Base-by-base conservation (phyloP, 352 stramenopile genomes). In the Aphanomyces astaci region DNA sequence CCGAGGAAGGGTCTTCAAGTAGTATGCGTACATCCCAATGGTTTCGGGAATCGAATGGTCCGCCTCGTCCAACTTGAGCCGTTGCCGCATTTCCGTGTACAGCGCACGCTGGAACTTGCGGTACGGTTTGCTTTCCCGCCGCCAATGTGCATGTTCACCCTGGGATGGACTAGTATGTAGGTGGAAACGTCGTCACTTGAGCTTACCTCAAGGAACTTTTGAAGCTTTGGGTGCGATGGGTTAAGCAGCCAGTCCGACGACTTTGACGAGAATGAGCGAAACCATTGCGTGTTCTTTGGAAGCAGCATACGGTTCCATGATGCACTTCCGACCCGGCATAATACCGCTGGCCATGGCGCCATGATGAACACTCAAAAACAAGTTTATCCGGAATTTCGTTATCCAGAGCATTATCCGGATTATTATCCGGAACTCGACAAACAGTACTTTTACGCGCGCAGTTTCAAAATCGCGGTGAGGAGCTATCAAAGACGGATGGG, bases 1-100 rank as follows among this genome's bases (percentile, higher is more conserved):
- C 1, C 79, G 68, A 0, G 80, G 74, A 3, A 71, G 60, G 63
- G 92, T 81, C 5, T 74, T 74, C 71, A 88, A 84, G 66, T 82
- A 91, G 69, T 94, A 94, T 36, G 90, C 80, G 63, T 78, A 90
- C 11, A 72, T 66, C 49, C 86, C 84, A 49, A 94, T 89, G 62
- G 78, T 77, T 64, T 94, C 86, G 1, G 86, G 83, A n/a, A 92
- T 77, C 27, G 69, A 72, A 31, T 60, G 30, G 17, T 68, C 62
- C 31, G 55, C 15, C 22, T 33, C 28, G 17, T 46, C 51, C n/a
- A 68, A 31, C 17, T 68, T 68, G 17, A 68, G 62, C 10, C 62
- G 62, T 33, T 33, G 13, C 48, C 77, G 81, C 33, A 75, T 82
- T 46, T 91, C 79, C 24, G 84, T 74, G n/a, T 81, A 80, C 48